A percentile compares a stretch with the other conserved stretches of the same genome.
phyloP scores from a whole-genome alignment of 2,329 filamentous ascomycete genomes.

The Didymella pinodella region DNA sequence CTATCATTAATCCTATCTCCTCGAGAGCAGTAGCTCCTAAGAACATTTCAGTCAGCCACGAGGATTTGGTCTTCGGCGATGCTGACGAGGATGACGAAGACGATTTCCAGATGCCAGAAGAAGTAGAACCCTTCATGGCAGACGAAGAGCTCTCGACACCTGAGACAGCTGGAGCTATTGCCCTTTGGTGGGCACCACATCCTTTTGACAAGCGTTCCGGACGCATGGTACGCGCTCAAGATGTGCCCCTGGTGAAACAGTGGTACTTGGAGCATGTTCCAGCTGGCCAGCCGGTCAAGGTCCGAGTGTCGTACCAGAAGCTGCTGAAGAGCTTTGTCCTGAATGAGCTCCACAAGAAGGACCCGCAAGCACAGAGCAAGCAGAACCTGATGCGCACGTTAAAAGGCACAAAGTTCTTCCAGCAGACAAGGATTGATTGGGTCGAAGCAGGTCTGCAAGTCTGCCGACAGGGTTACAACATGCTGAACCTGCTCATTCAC shows the following conservation, averaged over 20 bases:
- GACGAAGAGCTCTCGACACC: conserved; percentile 89
- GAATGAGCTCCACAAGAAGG: conserved; percentile 96
- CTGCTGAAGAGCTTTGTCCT: conserved; percentile 94
- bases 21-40: conserved; percentile 92
- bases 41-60: conserved; percentile 89
- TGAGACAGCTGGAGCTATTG: conserved; percentile 89
- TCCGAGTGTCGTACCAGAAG: conserved; percentile 98
- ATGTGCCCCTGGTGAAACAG: conserved; percentile 95
- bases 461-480: conserved; percentile 98
- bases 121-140: conserved; percentile 84
- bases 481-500: conserved; percentile 97
- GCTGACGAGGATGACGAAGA: conserved; percentile 85
- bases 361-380: conserved; percentile 93
- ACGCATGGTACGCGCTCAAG: conserved; percentile 94
- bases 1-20: conserved; percentile 97
- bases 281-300: conserved; percentile 90
- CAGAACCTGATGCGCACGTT: conserved; percentile 88
- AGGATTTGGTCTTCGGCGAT: conserved; percentile 89
- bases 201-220: conserved; percentile 95
- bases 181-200: conserved; percentile 97
- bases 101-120: conserved; percentile 81
- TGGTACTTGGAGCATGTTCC: conserved; percentile 98
- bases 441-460: conserved; percentile 98
- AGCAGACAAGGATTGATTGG: conserved; percentile 99
- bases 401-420: conserved; percentile 98